Evolutionary conservation across 441 rosid species (phyloP).

Genomic region (Croton laevigatus): DNA sequence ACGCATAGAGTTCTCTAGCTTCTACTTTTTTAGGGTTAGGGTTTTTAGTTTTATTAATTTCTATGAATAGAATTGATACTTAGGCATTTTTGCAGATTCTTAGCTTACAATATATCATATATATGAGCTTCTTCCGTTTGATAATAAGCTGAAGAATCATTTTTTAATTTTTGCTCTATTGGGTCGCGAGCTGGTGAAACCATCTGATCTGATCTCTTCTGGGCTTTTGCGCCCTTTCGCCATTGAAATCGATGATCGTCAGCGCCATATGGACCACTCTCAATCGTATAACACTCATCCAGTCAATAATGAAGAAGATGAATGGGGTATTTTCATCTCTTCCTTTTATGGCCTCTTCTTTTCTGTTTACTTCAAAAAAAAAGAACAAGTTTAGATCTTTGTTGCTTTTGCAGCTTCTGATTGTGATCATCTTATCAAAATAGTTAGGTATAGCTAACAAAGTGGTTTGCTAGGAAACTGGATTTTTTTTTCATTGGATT

Average conservation of each 20-base stretch:
- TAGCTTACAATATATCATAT: background rate
- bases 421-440: background rate
- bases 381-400: constrained; percentile 17
- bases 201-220: constrained; percentile 22
- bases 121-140: background rate
- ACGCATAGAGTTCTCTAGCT: background rate
- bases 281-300: constrained; percentile 42
- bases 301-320: constrained; percentile 55
- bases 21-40: constrained; percentile 32
- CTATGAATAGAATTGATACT: background rate
- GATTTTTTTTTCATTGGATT: background rate
- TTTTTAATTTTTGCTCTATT: constrained; percentile 2
- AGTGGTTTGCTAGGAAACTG: constrained; percentile 1
- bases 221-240: constrained; percentile 55
- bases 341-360: background rate
- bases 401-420: no score
- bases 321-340: constrained; percentile 59
- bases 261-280: constrained; percentile 65
- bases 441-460: background rate
- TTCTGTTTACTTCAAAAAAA: constrained; percentile 20
- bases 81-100: constrained; percentile 14
- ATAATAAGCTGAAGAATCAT: background rate
- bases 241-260: constrained; percentile 69
- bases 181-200: constrained; percentile 15
- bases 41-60: constrained; percentile 15